Evolutionary conservation across 2,329 filamentous ascomycete genomes (phyloP).

Genomic region (Fusarium sp.): DNA sequence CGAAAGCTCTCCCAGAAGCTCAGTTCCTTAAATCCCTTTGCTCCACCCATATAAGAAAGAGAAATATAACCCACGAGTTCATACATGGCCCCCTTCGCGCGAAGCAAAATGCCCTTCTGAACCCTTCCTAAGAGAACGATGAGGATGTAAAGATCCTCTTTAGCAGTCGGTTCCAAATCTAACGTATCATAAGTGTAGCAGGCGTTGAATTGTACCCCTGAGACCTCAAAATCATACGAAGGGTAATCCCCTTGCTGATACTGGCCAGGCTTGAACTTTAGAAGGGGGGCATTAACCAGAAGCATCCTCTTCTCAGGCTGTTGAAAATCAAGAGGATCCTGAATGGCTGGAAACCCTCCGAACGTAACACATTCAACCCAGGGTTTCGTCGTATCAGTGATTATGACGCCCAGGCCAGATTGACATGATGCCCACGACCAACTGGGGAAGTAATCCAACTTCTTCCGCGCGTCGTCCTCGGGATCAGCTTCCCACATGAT

Average conservation of each 20-base stretch:
- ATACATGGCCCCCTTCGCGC: neutral
- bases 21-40: neutral
- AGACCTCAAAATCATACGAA: neutral
- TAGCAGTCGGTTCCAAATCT: neutral
- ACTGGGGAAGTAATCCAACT: neutral
- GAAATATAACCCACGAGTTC: neutral
- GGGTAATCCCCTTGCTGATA: neutral
- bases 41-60: neutral
- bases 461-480: neutral
- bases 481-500: neutral
- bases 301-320: neutral
- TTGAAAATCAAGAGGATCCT: neutral
- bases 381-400: neutral
- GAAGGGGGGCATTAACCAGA: neutral
- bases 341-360: neutral
- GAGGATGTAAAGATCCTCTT: neutral
- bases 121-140: neutral
- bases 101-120: neutral
- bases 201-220: neutral
- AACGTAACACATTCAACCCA: neutral
- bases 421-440: neutral
- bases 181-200: neutral
- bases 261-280: neutral
- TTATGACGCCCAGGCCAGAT: neutral
- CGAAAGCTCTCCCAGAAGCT: neutral